Conservation (phyloP, 495 filamentous ascomycete species). For the Daldinia vernicosa region DNA sequence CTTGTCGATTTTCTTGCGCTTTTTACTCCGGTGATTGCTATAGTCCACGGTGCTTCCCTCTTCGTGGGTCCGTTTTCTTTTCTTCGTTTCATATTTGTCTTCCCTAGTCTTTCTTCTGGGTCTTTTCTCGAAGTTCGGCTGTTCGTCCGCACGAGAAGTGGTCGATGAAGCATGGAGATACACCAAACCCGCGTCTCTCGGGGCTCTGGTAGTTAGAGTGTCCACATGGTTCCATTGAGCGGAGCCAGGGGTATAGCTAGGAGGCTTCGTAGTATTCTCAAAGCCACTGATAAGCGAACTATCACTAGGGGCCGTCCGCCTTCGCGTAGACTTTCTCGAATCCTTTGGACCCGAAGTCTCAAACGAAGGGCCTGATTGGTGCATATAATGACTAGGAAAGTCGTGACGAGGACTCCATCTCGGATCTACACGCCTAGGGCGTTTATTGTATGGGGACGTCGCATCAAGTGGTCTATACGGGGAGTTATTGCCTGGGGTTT, state of each 20-base stretch:
- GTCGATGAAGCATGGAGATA: slow-evolving; percentile 28
- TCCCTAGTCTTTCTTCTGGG: slow-evolving; percentile 69
- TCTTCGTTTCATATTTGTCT: slow-evolving; percentile 63
- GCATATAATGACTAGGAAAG: slow-evolving; percentile 24
- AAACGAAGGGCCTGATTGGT: slow-evolving; percentile 24
- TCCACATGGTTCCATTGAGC: slow-evolving; percentile 14
- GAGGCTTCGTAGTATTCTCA: slow-evolving; percentile 30
- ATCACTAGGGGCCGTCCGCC: slow-evolving; percentile 26
- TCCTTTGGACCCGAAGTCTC: slow-evolving; percentile 2
- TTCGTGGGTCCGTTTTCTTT: slow-evolving; percentile 51
- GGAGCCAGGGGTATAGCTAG: slow-evolving; percentile 13
- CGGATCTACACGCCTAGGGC: slow-evolving; percentile 33
- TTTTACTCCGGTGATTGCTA: slow-evolving; percentile 43
- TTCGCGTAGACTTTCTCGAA: slow-evolving; percentile 34
- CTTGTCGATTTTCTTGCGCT: slow-evolving; percentile 48
- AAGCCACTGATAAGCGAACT: slow-evolving; percentile 43
- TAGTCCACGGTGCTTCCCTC: slow-evolving; percentile 41
- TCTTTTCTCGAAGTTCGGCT: slow-evolving; percentile 61
- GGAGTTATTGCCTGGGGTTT: slow-evolving; percentile 9
- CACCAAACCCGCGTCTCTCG: slow-evolving; percentile 15
- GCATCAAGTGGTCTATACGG: slow-evolving; percentile 17
- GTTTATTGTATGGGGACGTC: slow-evolving; percentile 25
- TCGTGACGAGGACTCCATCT: slow-evolving; percentile 44
- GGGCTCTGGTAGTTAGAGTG: slow-evolving; percentile 1
- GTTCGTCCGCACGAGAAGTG: slow-evolving; percentile 16